A percentile compares a stretch with the other conserved stretches of the same genome.
phyloP scores from a whole-genome alignment of 164 flowering plant genomes.

The Nelumbo lutea region DNA sequence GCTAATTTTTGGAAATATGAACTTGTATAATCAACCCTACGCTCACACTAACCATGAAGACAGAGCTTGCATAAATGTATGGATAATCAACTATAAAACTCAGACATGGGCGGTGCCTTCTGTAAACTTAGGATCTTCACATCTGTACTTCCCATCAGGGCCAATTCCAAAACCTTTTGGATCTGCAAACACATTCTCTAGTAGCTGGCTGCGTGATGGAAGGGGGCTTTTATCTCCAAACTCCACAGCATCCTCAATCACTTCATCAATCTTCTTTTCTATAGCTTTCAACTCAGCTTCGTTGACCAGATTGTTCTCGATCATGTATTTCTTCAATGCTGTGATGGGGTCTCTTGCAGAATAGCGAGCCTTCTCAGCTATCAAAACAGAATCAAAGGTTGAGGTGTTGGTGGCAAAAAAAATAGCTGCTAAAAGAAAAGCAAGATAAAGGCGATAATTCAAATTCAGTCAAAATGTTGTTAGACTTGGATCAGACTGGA shows the following conservation, averaged over 20 bases:
- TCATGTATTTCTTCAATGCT: conserved; percentile 76
- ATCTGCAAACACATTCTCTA: conserved; percentile 91
- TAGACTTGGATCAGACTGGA: too few relatives aligned
- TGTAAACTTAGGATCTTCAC: conserved; percentile 92
- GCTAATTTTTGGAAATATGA: conserved; percentile 3
- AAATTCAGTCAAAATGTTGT: too few relatives aligned
- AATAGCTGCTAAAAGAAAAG: too few relatives aligned
- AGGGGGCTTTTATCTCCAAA: conserved; percentile 84
- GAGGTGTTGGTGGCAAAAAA: neutral
- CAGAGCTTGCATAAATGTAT: conserved; percentile 2
- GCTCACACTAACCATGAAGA: conserved; percentile 7
- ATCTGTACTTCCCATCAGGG: conserved; percentile 84
- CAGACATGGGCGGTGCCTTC: conserved; percentile 92
- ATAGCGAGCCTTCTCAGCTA: conserved; percentile 91
- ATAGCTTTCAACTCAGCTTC: conserved; percentile 80
- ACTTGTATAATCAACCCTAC: conserved; percentile 8
- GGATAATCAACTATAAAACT: conserved; percentile 3
- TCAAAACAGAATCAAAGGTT: conserved; percentile 11
- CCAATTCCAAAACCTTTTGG: conserved; percentile 96
- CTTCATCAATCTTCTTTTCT: conserved; percentile 79
- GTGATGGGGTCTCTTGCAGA: conserved; percentile 82
- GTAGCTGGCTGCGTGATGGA: conserved; percentile 72
- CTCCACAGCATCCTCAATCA: conserved; percentile 86
- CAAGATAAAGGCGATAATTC: too few relatives aligned
- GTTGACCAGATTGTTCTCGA: conserved; percentile 61